A percentile compares a stretch with the other conserved stretches of the same genome.
Evolutionary conservation across 768 basidiomycete genomes (phyloP).

Genomic region (Coprinopsis sp.): DNA sequence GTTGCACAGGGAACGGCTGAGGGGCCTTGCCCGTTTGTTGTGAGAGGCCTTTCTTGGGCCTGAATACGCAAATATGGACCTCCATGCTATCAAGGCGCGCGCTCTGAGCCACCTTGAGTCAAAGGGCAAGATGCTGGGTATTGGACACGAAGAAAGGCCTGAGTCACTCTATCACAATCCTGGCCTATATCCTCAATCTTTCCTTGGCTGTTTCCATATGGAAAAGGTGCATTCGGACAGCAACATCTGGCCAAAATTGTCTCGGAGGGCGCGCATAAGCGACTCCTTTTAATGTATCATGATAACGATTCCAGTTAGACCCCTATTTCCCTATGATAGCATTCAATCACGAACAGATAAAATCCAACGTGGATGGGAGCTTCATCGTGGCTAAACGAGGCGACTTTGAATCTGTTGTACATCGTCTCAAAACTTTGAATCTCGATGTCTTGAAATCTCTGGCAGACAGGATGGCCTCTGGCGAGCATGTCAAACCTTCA

Average conservation of each 20-base stretch:
- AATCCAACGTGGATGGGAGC: slow-evolving; percentile 19
- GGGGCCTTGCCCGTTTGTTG: slow-evolving; percentile 32
- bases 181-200: too few species aligned
- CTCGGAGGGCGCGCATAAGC: not conserved
- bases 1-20: too few species aligned
- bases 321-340: slow-evolving; percentile 31
- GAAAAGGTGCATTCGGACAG: too few species aligned
- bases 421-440: slow-evolving; percentile 20
- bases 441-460: slow-evolving; percentile 16
- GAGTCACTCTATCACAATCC: too few species aligned
- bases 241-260: not conserved
- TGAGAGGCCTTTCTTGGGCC: slow-evolving; percentile 32
- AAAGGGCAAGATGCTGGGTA: too few species aligned
- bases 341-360: slow-evolving; percentile 37
- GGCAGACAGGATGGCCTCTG: slow-evolving; percentile 11
- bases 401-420: slow-evolving; percentile 22
- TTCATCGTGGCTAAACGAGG: slow-evolving; percentile 22
- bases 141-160: too few species aligned
- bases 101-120: too few species aligned
- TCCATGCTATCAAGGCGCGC: too few species aligned
- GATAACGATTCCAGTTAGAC: slow-evolving; percentile 38
- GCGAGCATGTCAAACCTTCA: slow-evolving; percentile 7
- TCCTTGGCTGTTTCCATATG: too few species aligned
- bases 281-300: slow-evolving; percentile 30
- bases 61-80: slow-evolving; percentile 16